Evolutionary conservation across 2,329 filamentous ascomycete species (phyloP), one percentile per base, ranked within the genome.

Genomic region (Akanthomyces dipterigenus): DNA sequence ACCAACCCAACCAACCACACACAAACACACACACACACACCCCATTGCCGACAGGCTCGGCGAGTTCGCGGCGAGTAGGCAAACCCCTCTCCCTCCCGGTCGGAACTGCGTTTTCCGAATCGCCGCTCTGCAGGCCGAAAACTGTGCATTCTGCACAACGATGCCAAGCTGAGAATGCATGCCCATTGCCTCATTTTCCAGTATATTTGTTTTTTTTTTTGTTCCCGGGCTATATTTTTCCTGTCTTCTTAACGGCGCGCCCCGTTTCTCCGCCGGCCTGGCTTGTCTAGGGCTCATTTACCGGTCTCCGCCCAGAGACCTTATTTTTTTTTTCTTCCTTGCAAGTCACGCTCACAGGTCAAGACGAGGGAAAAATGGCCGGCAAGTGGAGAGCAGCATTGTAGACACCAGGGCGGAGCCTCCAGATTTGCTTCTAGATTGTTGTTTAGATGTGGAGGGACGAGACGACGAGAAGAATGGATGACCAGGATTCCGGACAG

Each of bases 381-480:
- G 22, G 55, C 38, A 31, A 22, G 55, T 58, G 55, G 55, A 11
- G 45, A 50, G 22, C 22, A 18, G 54, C 54, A 55, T 46, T 20
- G 55, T 34, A 46, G 55, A 50, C 45, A 42, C 42, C 16, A 28
- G 54, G 48, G 48, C 56, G 56, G 36, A 60, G 56, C 28, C 53
- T 60, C 48, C 49, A 60, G 57, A 60, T 60, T 51, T 60, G 57
- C 57, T 60, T 60, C 57, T 53, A 60, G 57, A 60, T 60, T 60
- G 57, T 43, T 34, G 48, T n/a, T n/a, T 48, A 60, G 48, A 60
- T 53, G 57, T 60, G 38, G 26, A 60, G 55, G 55, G 34, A 55
- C 51, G 18, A 55, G 51, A 55, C 38, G 45, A 49, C 34, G 36
- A 31, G 11, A 16, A 45, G 53, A 36, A 58, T 48, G 24, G 45